Evolutionary conservation across 352 stramenopile species (phyloP).

Genomic region (Pythium scleroteichum): DNA sequence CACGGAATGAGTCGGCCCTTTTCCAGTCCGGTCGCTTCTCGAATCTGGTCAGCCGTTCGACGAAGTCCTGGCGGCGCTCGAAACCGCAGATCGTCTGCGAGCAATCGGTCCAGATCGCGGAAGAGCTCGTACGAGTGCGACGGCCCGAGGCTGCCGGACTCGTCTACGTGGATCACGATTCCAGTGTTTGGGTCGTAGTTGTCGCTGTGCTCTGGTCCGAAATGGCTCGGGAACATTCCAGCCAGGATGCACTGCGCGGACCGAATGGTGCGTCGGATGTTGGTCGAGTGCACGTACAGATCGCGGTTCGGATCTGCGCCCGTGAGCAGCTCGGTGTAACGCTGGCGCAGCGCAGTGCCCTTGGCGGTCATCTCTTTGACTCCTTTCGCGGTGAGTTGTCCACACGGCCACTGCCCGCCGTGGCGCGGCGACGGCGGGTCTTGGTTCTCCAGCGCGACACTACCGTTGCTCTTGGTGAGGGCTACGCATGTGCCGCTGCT

Average conservation of each 20-base stretch:
- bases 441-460: neutral
- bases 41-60: slow-evolving; percentile 42
- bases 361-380: slow-evolving; percentile 64
- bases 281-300: slow-evolving; percentile 76
- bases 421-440: slow-evolving; percentile 43
- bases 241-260: slow-evolving; percentile 69
- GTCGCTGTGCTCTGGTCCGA: slow-evolving; percentile 14
- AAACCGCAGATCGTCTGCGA: slow-evolving; percentile 53
- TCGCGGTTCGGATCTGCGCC: slow-evolving; percentile 35
- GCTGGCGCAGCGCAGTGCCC: slow-evolving; percentile 40
- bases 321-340: slow-evolving; percentile 44
- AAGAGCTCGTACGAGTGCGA: slow-evolving; percentile 74
- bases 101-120: slow-evolving; percentile 42
- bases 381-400: slow-evolving; percentile 71
- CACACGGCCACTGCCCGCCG: slow-evolving; percentile 68
- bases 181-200: slow-evolving; percentile 10
- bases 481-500: slow-evolving; percentile 49
- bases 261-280: slow-evolving; percentile 71
- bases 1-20: slow-evolving; percentile 50
- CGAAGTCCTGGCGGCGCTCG: slow-evolving; percentile 44
- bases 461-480: slow-evolving; percentile 14
- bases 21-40: slow-evolving; percentile 41
- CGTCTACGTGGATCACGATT: slow-evolving; percentile 52
- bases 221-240: slow-evolving; percentile 64
- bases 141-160: slow-evolving; percentile 48